Percentiles rank a stretch among this genome's conserved stretches.
Evolutionary conservation across 2,329 filamentous ascomycete species (phyloP).

Genomic region (Daldinia sp.): DNA sequence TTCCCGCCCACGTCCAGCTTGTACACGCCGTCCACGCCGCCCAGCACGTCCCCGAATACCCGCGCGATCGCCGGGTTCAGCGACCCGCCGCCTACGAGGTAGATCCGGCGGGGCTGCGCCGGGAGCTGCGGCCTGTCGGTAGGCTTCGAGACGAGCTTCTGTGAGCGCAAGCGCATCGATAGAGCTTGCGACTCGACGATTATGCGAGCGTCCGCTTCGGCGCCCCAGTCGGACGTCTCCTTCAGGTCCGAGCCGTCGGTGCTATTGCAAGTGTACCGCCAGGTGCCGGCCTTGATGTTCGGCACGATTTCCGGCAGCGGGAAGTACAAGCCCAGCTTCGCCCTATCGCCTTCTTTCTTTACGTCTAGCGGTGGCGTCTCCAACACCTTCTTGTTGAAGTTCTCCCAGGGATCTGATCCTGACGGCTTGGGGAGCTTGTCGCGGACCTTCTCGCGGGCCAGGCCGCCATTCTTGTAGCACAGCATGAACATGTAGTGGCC

Average conservation of each 20-base stretch:
- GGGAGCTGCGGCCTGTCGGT: conserved; percentile 66
- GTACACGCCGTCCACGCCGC: conserved; percentile 89
- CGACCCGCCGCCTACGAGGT: conserved; percentile 93
- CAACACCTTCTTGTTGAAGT: conserved; percentile 81
- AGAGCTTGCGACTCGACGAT: conserved; percentile 97
- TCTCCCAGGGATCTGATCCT: conserved; percentile 74
- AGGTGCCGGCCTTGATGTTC: conserved; percentile 86
- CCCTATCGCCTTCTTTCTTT: conserved; percentile 63
- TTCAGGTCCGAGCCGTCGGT: conserved; percentile 67
- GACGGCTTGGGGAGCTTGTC: conserved; percentile 76
- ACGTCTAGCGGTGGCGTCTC: conserved; percentile 77
- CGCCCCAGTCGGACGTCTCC: conserved; percentile 63
- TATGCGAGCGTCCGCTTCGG: conserved; percentile 79
- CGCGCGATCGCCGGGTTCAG: conserved; percentile 89
- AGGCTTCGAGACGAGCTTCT: conserved; percentile 75
- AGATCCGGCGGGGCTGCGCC: conserved; percentile 87
- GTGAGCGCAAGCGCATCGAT: conserved; percentile 87
- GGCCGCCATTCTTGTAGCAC: conserved; percentile 98
- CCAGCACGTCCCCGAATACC: conserved; percentile 87
- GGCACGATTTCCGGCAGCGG: conserved; percentile 95
- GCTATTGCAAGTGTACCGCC: conserved; percentile 77
- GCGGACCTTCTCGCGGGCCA: conserved; percentile 90
- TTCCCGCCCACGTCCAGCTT: conserved; percentile 94
- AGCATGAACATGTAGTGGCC: conserved; percentile 99
- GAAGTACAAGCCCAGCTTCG: conserved; percentile 94